Evolutionary conservation across 140 eudicot species (phyloP), one percentile per base, ranked within the genome.

Genomic region (Cichorium intybus): DNA sequence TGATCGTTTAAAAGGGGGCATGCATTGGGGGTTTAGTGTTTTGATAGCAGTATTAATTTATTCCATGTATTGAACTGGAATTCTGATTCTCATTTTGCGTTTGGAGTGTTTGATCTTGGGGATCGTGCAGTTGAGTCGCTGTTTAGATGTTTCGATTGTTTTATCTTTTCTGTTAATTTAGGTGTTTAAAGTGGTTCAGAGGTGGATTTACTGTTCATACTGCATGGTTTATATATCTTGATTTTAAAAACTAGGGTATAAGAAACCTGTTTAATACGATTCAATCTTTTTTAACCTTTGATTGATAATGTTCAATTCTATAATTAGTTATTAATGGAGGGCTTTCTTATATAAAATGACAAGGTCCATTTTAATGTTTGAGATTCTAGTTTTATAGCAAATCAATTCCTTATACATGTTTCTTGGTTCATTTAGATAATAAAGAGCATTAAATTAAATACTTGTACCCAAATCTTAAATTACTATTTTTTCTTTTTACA

Each of bases 1-100:
- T 47, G 62, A 48, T 47, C 47, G 73, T 24, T 56, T 4, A 24
- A 24, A 33, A 2, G 24, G 49, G 12, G 61, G 62, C 68, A 64
- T 73, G 78, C 73, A 33, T 21, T 65, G 46, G 68, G 68, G 21
- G 73, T 66, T 66, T 59, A n/a, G 28, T 33, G 37, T 1, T 35
- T 48, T 37, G 34, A 59, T 74, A 33, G 17, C 57, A n/a, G n/a
- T n/a, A n/a, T n/a, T n/a, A n/a, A 15, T 51, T 7, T 21, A 22
- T 33, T 66, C 24, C 9, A 33, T 22, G 37, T 33, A 31, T 33
- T 21, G 15, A 66, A 21, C 57, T 28, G 21, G 18, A 27, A 26
- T 37, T 41, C 45, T 31, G 41, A 41, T 18, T 69, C 1, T 43
- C 6, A 16, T 18, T 56, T 24, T 54, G 22, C 54, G 60, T 27